phyloP scores from a whole-genome alignment of 768 basidiomycete genomes.

The Naganishia vaughanmartiniae region DNA sequence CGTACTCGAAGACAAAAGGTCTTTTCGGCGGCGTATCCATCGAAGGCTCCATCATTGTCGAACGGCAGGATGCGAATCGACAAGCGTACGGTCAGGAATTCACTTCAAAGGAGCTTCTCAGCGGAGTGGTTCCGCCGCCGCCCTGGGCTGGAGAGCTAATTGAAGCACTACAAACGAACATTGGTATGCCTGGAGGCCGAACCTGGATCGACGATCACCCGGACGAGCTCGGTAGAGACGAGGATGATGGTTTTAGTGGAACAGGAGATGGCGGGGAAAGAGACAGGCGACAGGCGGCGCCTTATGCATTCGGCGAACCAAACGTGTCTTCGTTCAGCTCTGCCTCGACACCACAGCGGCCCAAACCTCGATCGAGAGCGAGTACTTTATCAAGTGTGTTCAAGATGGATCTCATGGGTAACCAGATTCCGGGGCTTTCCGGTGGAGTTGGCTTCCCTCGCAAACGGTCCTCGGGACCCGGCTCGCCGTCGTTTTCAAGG shows the following conservation, averaged over 20 bases:
- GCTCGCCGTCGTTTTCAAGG: slow-evolving; percentile 4
- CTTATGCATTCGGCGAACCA: slow-evolving; percentile 46
- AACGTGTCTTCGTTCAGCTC: slow-evolving; percentile 37
- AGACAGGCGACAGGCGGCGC: slow-evolving; percentile 17
- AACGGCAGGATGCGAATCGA: slow-evolving; percentile 87
- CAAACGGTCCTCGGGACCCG: slow-evolving; percentile 11
- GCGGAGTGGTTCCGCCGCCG: slow-evolving; percentile 70
- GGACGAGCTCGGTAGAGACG: slow-evolving; percentile 15
- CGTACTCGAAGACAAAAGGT: slow-evolving; percentile 73
- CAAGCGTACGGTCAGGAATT: slow-evolving; percentile 72
- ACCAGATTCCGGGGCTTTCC: slow-evolving; percentile 1
- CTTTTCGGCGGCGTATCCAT: slow-evolving; percentile 85
- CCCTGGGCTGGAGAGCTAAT: slow-evolving; percentile 75
- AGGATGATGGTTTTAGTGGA: slow-evolving; percentile 34
- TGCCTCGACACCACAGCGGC: not conserved
- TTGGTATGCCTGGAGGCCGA: slow-evolving; percentile 66
- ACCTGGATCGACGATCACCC: slow-evolving; percentile 63
- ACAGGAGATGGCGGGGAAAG: slow-evolving; percentile 22
- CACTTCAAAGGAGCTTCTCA: slow-evolving; percentile 73
- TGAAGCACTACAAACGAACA: slow-evolving; percentile 69
- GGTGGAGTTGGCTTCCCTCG: slow-evolving; percentile 28
- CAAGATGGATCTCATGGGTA: slow-evolving; percentile 29
- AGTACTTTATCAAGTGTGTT: slow-evolving; percentile 25
- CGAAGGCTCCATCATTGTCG: slow-evolving; percentile 81
- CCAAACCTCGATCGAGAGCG: slow-evolving; percentile 19